Conservation (phyloP, 2,329 filamentous ascomycete genomes). For the Pseudocercospora ulei region DNA sequence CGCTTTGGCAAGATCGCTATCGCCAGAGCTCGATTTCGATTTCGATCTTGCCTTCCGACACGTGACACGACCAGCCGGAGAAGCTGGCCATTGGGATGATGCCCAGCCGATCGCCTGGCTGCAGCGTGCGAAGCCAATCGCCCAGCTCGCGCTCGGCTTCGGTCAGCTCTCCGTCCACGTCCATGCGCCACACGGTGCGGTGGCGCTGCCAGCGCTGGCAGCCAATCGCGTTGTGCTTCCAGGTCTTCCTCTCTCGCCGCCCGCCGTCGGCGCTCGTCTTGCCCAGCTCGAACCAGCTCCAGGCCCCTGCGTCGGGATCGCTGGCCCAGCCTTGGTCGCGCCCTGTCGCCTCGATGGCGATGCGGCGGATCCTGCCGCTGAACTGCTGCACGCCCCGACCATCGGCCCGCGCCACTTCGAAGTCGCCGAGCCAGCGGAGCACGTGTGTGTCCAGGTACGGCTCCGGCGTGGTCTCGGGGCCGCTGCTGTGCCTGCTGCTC, state of each 20-base stretch:
- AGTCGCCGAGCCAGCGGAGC: constrained; percentile 9
- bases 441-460: constrained; percentile 16
- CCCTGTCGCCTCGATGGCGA: constrained; percentile 11
- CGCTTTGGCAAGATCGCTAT: too few relatives aligned
- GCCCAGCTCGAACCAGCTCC: constrained; percentile 20
- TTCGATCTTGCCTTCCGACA: constrained; percentile 15
- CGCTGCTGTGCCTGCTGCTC: constrained; percentile 9
- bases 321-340: constrained; percentile 19
- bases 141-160: constrained; percentile 8
- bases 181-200: constrained; percentile 1
- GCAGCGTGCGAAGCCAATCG: constrained; percentile 10
- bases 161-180: constrained; percentile 3
- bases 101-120: constrained; percentile 14
- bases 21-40: constrained; percentile 21
- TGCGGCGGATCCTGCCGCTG: constrained; percentile 11
- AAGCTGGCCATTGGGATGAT: constrained; percentile 21
- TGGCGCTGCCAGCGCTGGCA: constrained; percentile 12
- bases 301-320: constrained; percentile 9
- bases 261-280: constrained; percentile 8
- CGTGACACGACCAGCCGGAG: constrained; percentile 15
- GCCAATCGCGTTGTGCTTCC: constrained; percentile 12
- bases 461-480: constrained; percentile 1
- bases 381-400: not conserved
- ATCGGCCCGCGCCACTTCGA: not conserved
- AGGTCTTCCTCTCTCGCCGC: constrained; percentile 1